Base-by-base conservation (phyloP, 2,329 filamentous ascomycete genomes). In the Lithohypha guttulata region DNA sequence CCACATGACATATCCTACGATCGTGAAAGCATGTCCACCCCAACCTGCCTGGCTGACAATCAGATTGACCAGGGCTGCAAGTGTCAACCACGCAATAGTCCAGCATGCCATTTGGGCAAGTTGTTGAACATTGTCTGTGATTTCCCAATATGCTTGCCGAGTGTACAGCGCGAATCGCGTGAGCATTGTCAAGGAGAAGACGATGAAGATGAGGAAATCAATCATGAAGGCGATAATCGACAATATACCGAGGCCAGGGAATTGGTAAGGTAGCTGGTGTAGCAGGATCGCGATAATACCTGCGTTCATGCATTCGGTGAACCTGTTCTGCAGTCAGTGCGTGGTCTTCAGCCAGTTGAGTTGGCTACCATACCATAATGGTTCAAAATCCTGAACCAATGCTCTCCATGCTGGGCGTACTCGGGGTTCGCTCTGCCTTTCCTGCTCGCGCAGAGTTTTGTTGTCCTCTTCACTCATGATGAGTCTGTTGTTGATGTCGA, bases 11-110 rank as follows among this genome's bases (percentile, higher is more conserved):
- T 56, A 61, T 3, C 56, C 51, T 17, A 52, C 49, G 6, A 60
- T 23, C 2, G 54, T 53, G 48, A 51, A 54, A 6, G 48, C 45
- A 7, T 37, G 33, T n/a, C 51, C 51, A 46, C 54, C 58, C 35
- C 56, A 53, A 18, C 51, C 1, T 52, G 47, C 25, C 45, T 74
- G 49, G 91, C 70, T 27, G 8, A 20, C 15, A 42, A 58, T 52
- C 11, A 61, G 46, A 21, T 54, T 52, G 34, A 61, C 56, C 3
- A 53, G 50, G 4, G 55, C 55, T 6, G 31, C 27, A 11, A 49
- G 30, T 3, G 44, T 47, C 36, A 47, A 37, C 38, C 55, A 59
- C 2, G 58, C 51, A 41, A 65, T 61, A 19, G 52, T 47, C 35
- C 62, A 55, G 47, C 57, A 60, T 18, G 59, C 47, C 3, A 65